Base-by-base conservation (phyloP, 2,329 filamentous ascomycete species). In the Fusarium verticillioides region DNA sequence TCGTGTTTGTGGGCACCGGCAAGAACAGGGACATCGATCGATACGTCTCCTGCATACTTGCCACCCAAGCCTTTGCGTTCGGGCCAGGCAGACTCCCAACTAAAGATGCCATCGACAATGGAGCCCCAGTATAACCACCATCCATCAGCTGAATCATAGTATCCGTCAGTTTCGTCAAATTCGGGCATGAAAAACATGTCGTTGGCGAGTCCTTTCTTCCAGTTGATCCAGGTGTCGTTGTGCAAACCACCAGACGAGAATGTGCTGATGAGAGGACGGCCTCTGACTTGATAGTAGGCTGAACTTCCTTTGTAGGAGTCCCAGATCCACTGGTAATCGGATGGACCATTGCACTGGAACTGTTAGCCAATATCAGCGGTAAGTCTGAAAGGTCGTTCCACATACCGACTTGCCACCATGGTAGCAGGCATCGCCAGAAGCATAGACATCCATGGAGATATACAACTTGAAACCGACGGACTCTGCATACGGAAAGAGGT, bases 301-400 rank as follows among this genome's bases (percentile, higher is more conserved):
- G 32, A 16, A 26, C 32, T 28, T 16, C 32, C 49, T 28, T 53
- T 26, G 13, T 53, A 53, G 2, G 49, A 28, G 18, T 53, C 32
- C 49, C 32, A 53, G 5, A 53, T 21, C 49, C 49, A 53, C 19
- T 37, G 18, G 23, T 53, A 53, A 3, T 53, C 49, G 4, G 32
- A 53, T 37, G 49, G 49, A 2, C 49, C 49, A 16, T 37, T 23
- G 49, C 49, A 53, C 49, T 37, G 23, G 3, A 9, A 9, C 9
- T 16, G 9, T 37, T 21, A 53, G 23, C 12, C 3, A 26, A 19
- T 3, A 15, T 36, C 3, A 21, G 5, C 8, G 4, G 11, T 4
- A 12, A 32, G 3, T 5, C 7, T 23, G 15, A 5, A 34, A 21
- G 2, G 1, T 1, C 18, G 13, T 1, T 8, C 12, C 2, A 28